Evolutionary conservation across 2,329 filamentous ascomycete species (phyloP).

Genomic region (Cladobotryum mycophilum): DNA sequence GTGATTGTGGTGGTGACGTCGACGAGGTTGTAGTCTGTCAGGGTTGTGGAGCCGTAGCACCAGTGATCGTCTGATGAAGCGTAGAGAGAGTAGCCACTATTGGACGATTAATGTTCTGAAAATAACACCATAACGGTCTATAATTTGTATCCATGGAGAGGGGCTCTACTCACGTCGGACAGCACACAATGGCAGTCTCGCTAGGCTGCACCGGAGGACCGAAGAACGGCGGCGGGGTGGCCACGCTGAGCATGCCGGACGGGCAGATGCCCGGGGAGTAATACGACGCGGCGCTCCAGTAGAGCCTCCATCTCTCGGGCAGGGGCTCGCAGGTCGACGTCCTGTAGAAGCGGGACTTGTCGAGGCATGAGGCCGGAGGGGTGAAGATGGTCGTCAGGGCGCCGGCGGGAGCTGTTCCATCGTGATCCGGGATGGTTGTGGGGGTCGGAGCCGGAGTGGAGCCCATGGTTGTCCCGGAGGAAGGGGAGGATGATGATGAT

Average conservation of each 20-base stretch:
- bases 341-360: not conserved
- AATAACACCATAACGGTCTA: no score
- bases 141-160: not conserved
- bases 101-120: no score
- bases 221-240: not conserved
- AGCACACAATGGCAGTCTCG: slow-evolving; percentile 1
- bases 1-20: not conserved
- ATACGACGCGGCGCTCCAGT: not conserved
- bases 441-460: not conserved
- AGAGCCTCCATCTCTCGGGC: not conserved
- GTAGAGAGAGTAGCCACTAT: not conserved
- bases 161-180: not conserved
- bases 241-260: not conserved
- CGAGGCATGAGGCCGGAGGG: not conserved
- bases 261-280: slow-evolving; percentile 1
- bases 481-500: not conserved
- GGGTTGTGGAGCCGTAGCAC: not conserved
- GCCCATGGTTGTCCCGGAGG: not conserved
- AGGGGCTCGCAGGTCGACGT: not conserved
- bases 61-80: not conserved
- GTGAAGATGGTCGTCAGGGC: not conserved
- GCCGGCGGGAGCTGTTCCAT: not conserved
- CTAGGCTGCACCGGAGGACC: not conserved
- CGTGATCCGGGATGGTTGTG: not conserved
- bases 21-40: not conserved